These are phyloP conservation scores for Smithsoniella earleae DNA, from an alignment of 163 green algal species.

Conservation along the genomic window DNA sequence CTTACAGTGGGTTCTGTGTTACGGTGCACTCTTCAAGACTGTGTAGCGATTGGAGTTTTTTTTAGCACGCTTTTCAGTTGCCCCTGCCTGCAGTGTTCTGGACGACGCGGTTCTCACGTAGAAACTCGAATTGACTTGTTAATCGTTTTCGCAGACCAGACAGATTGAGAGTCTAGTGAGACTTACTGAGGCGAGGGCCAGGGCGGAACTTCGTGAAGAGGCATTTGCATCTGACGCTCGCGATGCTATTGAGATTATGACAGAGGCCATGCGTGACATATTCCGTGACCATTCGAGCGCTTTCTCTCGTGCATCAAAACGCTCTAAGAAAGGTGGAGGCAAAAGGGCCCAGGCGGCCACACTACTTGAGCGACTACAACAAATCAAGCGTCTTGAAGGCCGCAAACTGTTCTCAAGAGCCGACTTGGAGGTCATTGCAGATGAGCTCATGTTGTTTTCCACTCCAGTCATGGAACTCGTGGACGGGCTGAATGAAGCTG, in stretches of 20 bases:
- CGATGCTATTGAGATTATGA: constrained; percentile 34
- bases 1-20: constrained; percentile 43
- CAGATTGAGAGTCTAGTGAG: constrained; percentile 81
- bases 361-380: constrained; percentile 19
- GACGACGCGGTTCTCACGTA: neutral
- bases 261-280: constrained; percentile 20
- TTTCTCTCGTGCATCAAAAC: no score
- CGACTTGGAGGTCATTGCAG: constrained; percentile 53
- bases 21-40: constrained; percentile 40
- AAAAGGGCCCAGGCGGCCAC: constrained; percentile 3
- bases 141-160: constrained; percentile 43
- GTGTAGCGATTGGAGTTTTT: neutral
- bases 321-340: constrained; percentile 45
- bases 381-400: constrained; percentile 33
- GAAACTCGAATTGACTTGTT: neutral
- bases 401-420: constrained; percentile 42
- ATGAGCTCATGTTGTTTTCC: constrained; percentile 51
- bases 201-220: constrained; percentile 59
- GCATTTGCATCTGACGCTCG: constrained; percentile 60
- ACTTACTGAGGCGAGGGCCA: constrained; percentile 70
- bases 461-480: constrained; percentile 48
- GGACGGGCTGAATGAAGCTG: constrained; percentile 64
- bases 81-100: neutral
- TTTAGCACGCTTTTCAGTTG: neutral
- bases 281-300: neutral